Conservation (phyloP, 208 protist species). For the Acanthamoeba culbertsoni region DNA sequence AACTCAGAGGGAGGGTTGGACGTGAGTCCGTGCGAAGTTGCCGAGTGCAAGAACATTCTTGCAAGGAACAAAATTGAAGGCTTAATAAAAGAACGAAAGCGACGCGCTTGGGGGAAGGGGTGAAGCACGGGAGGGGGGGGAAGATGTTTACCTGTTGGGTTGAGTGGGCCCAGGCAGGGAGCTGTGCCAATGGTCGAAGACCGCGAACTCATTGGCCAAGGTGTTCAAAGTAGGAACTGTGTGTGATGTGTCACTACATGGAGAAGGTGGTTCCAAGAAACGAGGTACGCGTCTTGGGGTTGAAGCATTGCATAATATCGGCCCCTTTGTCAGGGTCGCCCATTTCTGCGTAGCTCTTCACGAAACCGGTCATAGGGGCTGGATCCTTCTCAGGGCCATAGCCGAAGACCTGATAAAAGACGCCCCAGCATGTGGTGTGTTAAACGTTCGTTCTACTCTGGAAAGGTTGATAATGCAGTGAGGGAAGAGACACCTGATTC, state of each 20-base stretch:
- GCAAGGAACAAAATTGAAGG: neutral
- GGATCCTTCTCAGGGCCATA: neutral
- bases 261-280: no score
- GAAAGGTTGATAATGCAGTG: no score
- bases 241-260: neutral
- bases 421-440: no score
- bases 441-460: no score
- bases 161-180: constrained; percentile 20
- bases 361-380: constrained; percentile 42
- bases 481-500: neutral
- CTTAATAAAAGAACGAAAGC: neutral
- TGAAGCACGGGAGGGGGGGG: neutral
- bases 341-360: neutral
- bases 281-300: neutral
- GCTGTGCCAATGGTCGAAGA: constrained; percentile 39
- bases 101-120: neutral
- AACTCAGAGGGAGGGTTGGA: neutral
- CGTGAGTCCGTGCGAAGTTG: constrained; percentile 8
- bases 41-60: constrained; percentile 18
- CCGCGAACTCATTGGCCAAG: constrained; percentile 16
- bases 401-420: neutral
- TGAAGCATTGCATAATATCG: constrained; percentile 7
- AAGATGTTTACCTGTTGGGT: neutral
- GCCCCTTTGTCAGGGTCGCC: neutral
- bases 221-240: neutral